Percentiles rank a stretch among this genome's conserved stretches.
Evolutionary conservation across 2,329 filamentous ascomycete genomes (phyloP).

Genomic region (Fusarium sp.): DNA sequence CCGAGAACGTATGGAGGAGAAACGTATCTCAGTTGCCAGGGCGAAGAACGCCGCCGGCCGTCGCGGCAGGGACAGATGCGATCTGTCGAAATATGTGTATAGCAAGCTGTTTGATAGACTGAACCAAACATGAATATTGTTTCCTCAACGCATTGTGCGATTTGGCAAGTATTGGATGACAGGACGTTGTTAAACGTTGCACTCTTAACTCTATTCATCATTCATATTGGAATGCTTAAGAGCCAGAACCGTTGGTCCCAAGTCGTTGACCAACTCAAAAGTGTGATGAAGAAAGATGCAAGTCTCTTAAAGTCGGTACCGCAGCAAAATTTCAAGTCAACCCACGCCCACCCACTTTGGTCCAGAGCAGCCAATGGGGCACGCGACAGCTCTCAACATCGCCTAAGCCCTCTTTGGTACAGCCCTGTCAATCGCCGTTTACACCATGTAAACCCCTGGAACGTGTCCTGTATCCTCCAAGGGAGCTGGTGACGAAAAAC

Average conservation of each 20-base stretch:
- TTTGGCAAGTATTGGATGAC: neutral
- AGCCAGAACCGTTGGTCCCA: neutral
- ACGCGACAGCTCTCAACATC: conserved; percentile 19
- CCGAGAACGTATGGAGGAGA: conserved; percentile 77
- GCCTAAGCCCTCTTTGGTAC: conserved; percentile 23
- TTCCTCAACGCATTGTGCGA: neutral
- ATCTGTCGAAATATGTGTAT: conserved; percentile 21
- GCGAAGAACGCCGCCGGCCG: conserved; percentile 59
- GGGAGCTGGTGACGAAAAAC: conserved; percentile 35
- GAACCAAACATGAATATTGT: conserved; percentile 1
- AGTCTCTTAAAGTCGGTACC: conserved; percentile 1
- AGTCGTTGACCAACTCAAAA: neutral
- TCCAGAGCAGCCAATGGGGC: conserved; percentile 35
- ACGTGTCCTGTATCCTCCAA: conserved; percentile 32
- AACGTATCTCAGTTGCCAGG: conserved; percentile 71
- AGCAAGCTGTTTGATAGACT: conserved; percentile 23
- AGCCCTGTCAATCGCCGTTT: conserved; percentile 37
- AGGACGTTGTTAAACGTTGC: neutral
- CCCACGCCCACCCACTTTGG: conserved; percentile 28
- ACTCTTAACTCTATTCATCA: neutral
- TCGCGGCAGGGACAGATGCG: conserved; percentile 59
- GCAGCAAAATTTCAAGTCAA: conserved; percentile 39
- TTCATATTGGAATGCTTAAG: neutral
- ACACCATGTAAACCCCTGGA: conserved; percentile 36
- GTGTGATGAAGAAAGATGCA: conserved; percentile 27